Evolutionary conservation across 345 rosid species (phyloP), one percentile per base, ranked within the genome.

Genomic region (Linum trigynum): DNA sequence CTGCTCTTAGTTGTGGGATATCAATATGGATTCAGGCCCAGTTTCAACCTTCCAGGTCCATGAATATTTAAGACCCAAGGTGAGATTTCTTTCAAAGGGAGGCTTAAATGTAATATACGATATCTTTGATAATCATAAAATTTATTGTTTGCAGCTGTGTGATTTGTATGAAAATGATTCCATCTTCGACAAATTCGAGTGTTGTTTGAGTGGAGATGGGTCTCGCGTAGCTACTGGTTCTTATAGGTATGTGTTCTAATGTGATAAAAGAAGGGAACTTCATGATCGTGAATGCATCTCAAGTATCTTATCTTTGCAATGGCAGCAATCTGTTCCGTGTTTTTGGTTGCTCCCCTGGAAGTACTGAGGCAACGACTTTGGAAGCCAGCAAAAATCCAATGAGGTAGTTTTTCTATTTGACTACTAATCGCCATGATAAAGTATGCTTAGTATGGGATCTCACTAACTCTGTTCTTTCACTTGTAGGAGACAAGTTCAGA

Each of bases 21-120:
- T 92, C 71, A 92, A 89, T 75, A 83, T 83, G 87, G 87, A 83
- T 71, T 80, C 87, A 17, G 83, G 87, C 63, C 87, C 87, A 41
- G 94, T 92, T 74, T 78, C 91, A 73, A 86, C 90, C 32, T 87
- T 87, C 81, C 96, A 84, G 73, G 98, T 92, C 80, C 98, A 92
- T 74, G 97, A 92, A 74, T 71, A 92, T 75, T 77, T 92, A 65
- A 86, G 96, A 77, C 98, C 85, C 2, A 83, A 83, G 87, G 87
- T 85, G 72, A 70, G 3, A 5, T 70, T 36, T 67, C 65, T 37
- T 74, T 63, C 68, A 9, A 39, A 61, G 41, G 50, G 63, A 38
- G 35, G 3, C 23, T 57, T 69, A 57, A 57, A 3, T 57, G 10
- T n/a, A 37, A 5, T 17, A 37, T 17, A n/a, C 38, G 38, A 58